A percentile compares a stretch with the other conserved stretches of the same genome.
Evolutionary conservation across 371 early-diverging fungal species (phyloP).

Genomic region (Syncephalastrum contaminatum): DNA sequence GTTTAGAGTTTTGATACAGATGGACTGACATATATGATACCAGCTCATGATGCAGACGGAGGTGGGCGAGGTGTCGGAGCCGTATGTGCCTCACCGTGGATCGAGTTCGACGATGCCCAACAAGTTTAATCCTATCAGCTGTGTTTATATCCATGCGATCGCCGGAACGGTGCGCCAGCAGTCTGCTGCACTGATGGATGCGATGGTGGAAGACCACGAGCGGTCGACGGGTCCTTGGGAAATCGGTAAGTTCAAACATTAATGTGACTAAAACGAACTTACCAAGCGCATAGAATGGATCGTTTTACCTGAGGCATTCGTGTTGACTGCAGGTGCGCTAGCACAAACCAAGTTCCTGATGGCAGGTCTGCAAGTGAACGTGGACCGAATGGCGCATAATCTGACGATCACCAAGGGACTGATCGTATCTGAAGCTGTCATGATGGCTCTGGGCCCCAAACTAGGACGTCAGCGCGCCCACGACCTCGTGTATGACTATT

Average conservation of each 20-base stretch:
- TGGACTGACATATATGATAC: not conserved
- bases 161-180: constrained; percentile 24
- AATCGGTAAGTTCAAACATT: constrained; percentile 15
- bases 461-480: constrained; percentile 20
- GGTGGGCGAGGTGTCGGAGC: constrained; percentile 25
- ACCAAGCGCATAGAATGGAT: constrained; percentile 14
- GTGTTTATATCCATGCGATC: constrained; percentile 21
- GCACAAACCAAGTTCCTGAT: constrained; percentile 13
- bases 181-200: constrained; percentile 18
- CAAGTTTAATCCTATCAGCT: constrained; percentile 24
- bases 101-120: constrained; percentile 26
- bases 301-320: constrained; percentile 20
- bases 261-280: not conserved
- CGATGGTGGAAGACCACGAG: constrained; percentile 23
- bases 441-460: constrained; percentile 19
- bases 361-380: constrained; percentile 17
- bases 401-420: constrained; percentile 19
- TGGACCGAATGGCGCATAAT: constrained; percentile 15
- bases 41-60: constrained; percentile 27
- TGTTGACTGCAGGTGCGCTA: constrained; percentile 19
- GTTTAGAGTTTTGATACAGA: no score
- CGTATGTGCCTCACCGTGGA: constrained; percentile 20
- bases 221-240: constrained; percentile 22
- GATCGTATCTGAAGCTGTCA: constrained; percentile 21
- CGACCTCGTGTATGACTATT: constrained; percentile 20